Percentiles rank a stretch among this genome's conserved stretches.
Evolutionary conservation across 768 basidiomycete species (phyloP).

Genomic region (Trametopsis cervina): DNA sequence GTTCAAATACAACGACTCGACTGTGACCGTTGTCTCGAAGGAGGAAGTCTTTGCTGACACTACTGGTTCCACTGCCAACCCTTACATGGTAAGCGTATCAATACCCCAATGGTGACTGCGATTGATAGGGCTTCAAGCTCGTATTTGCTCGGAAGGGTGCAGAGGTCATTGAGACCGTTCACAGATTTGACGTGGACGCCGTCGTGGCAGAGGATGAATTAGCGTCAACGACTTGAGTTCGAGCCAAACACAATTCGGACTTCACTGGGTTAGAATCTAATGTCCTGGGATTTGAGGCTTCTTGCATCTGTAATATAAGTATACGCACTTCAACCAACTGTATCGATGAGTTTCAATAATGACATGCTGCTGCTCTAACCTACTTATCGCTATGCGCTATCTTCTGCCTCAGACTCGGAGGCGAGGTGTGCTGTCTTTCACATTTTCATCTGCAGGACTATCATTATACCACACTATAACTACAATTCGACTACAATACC

Average conservation of each 20-base stretch:
- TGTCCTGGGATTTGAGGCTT: too few species aligned
- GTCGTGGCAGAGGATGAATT: not conserved
- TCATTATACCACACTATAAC: too few species aligned
- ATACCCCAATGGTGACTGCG: not conserved
- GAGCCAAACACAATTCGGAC: too few species aligned
- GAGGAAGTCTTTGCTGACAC: conserved; percentile 86
- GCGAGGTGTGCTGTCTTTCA: too few species aligned
- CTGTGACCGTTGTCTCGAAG: conserved; percentile 68
- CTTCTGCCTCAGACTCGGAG: not conserved
- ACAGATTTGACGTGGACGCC: conserved; percentile 40
- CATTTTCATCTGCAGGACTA: too few species aligned
- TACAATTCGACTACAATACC: too few species aligned
- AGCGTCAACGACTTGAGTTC: not conserved
- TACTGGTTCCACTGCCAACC: conserved; percentile 86
- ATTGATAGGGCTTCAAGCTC: conserved; percentile 42
- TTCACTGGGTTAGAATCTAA: too few species aligned
- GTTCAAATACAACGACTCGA: conserved; percentile 97
- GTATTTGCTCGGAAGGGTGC: conserved; percentile 78
- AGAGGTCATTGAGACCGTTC: conserved; percentile 76
- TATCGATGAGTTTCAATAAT: not conserved
- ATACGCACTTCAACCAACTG: not conserved
- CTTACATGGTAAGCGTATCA: conserved; percentile 63
- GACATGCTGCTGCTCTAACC: not conserved
- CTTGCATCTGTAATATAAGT: conserved; percentile 6
- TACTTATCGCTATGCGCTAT: not conserved